Evolutionary conservation across 2,329 filamentous ascomycete species (phyloP), one percentile per base, ranked within the genome.

Genomic region (Botryosphaeria dothidea): DNA sequence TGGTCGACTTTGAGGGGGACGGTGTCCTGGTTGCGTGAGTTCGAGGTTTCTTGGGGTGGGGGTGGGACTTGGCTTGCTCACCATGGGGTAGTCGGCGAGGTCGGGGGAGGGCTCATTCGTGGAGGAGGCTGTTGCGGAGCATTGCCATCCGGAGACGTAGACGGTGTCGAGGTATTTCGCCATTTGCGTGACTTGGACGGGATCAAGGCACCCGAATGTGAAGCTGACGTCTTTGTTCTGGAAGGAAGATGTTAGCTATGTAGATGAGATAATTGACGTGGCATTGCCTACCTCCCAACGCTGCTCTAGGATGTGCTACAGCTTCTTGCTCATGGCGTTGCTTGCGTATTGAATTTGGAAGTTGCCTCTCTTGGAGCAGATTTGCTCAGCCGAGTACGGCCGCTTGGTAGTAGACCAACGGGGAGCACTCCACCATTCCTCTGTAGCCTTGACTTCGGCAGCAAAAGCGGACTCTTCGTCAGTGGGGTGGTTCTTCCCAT

Each of bases 151-250:
- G 51, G 93, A 96, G 66, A 97, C 93, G 78, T 97, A 97, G 79
- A 97, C 90, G 29, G 93, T 97, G 77, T 97, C 93, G 68, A 96
- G 86, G 78, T 93, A 96, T 81, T 96, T 95, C 73, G 92, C 92
- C 93, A 97, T 97, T 80, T 97, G 93, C 25, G 93, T 96, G 76
- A 97, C 85, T 90, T 95, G 95, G 54, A 93, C 96, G n/a, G 93
- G 93, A 76, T 97, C 93, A 71, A 97, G 83, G 80, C 93, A 96
- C 73, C 93, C 93, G 75, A 96, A 97, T 58, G 93, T 97, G 82
- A 90, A 93, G 79, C 91, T 93, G 57, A 91, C 90, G 74, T 92
- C 89, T 74, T 87, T 86, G 73, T 84, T 89, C 90, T 94, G 11
- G 15, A 3, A 2, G 2, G 43, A n/a, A n/a, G 49, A 19, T 56